These are phyloP conservation scores for Myxozyma sirexii DNA, from an alignment of 805 yeast genomes.

Conservation along the genomic window DNA sequence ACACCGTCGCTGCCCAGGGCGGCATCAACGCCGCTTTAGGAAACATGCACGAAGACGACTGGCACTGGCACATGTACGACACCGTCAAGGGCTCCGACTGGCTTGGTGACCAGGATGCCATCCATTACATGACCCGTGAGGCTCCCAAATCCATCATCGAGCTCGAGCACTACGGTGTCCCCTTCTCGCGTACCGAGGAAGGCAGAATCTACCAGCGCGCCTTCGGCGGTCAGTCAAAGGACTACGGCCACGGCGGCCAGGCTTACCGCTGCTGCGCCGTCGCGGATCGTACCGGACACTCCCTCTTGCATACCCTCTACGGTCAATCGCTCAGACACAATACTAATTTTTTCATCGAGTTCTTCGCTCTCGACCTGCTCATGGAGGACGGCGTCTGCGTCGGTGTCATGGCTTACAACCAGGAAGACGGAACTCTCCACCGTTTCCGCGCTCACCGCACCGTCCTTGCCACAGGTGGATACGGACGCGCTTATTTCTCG, in stretches of 20 bases:
- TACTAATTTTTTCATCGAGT: slow-evolving; percentile 97
- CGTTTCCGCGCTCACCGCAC: slow-evolving; percentile 97
- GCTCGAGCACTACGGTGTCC: slow-evolving; percentile 97
- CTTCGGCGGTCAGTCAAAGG: slow-evolving; percentile 95
- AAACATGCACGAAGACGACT: slow-evolving; percentile 96
- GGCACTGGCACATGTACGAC: slow-evolving; percentile 99
- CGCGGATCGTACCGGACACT: slow-evolving; percentile 99
- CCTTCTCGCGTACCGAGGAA: slow-evolving; percentile 94
- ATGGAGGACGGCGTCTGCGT: slow-evolving; percentile 95
- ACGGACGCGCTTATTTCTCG: slow-evolving; percentile 97
- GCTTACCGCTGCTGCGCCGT: slow-evolving; percentile 99
- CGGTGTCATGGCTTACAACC: slow-evolving; percentile 96
- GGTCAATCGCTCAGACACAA: slow-evolving; percentile 96
- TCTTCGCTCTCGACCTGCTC: slow-evolving; percentile 89
- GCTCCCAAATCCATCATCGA: slow-evolving; percentile 96
- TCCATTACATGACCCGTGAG: slow-evolving; percentile 98
- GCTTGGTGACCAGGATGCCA: slow-evolving; percentile 99
- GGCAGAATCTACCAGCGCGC: slow-evolving; percentile 99
- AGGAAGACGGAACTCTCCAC: slow-evolving; percentile 98
- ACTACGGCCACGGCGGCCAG: slow-evolving; percentile 97
- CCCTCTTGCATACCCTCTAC: slow-evolving; percentile 89
- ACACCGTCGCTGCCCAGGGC: slow-evolving; percentile 99
- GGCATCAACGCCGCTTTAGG: slow-evolving; percentile 99
- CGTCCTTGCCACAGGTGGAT: slow-evolving; percentile 97
- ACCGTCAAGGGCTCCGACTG: slow-evolving; percentile 99